Conservation (phyloP, 2,329 filamentous ascomycete genomes). For the Sporothrix variecibatus region DNA sequence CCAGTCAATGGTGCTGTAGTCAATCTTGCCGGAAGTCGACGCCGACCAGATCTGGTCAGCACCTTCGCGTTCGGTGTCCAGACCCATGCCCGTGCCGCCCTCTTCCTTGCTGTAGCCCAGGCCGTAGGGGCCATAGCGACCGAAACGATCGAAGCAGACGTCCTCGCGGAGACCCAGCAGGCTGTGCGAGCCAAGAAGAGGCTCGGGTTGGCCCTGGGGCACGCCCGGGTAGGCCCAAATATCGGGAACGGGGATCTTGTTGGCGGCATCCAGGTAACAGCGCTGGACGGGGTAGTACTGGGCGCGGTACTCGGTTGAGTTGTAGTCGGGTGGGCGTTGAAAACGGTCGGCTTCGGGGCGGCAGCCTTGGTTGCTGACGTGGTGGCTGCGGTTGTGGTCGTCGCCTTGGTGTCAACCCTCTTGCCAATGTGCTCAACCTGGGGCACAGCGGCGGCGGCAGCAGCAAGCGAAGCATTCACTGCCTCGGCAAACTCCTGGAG, state of each 20-base stretch:
- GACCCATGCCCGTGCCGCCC: constrained; percentile 71
- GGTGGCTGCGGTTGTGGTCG: background rate
- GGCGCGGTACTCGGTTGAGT: constrained; percentile 56
- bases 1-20: constrained; percentile 60
- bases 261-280: constrained; percentile 65
- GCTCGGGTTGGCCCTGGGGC: constrained; percentile 70
- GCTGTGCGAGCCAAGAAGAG: constrained; percentile 74
- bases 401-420: background rate
- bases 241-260: constrained; percentile 60
- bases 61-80: constrained; percentile 71
- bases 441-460: constrained; percentile 27
- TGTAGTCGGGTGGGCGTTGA: constrained; percentile 71
- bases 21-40: constrained; percentile 54
- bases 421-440: background rate
- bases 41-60: constrained; percentile 57
- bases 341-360: constrained; percentile 51
- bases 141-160: constrained; percentile 85
- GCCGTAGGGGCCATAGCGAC: constrained; percentile 81
- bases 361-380: constrained; percentile 29
- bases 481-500: constrained; percentile 24
- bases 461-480: constrained; percentile 34
- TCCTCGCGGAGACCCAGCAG: constrained; percentile 73
- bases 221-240: constrained; percentile 60
- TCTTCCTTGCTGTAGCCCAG: constrained; percentile 74
- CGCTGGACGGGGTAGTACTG: constrained; percentile 55